Evolutionary conservation across 2,329 filamentous ascomycete genomes (phyloP).

Genomic region (Neofusicoccum kwambonambiense): DNA sequence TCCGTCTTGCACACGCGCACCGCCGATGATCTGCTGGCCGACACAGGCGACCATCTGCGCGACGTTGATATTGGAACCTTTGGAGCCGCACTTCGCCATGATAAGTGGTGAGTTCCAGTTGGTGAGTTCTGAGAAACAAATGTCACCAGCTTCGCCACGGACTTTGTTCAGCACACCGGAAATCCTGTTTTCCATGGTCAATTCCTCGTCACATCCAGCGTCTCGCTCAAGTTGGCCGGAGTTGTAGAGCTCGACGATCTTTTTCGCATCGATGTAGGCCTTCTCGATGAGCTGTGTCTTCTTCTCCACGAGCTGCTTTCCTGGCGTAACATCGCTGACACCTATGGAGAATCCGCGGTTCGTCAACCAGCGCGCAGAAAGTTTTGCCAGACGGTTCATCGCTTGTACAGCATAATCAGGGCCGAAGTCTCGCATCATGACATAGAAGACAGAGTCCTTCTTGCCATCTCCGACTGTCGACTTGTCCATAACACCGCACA

Average conservation of each 20-base stretch:
- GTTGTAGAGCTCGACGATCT: constrained; percentile 79
- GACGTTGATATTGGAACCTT: constrained; percentile 96
- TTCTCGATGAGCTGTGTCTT: constrained; percentile 74
- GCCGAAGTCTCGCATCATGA: constrained; percentile 92
- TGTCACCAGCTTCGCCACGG: constrained; percentile 83
- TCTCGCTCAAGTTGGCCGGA: constrained; percentile 79
- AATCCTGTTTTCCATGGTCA: constrained; percentile 86
- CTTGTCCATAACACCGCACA: constrained; percentile 98
- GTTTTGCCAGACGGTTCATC: constrained; percentile 90
- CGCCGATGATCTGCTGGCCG: constrained; percentile 96
- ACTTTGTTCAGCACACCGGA: constrained; percentile 91
- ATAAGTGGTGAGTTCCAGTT: constrained; percentile 88
- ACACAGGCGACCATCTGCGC: constrained; percentile 98
- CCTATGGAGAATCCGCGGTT: constrained; percentile 96
- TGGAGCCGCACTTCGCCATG: constrained; percentile 97
- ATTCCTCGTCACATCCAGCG: constrained; percentile 84
- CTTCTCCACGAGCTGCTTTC: constrained; percentile 64
- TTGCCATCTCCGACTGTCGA: constrained; percentile 95
- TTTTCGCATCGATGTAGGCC: constrained; percentile 78
- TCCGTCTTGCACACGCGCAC: constrained; percentile 87
- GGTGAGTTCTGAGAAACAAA: constrained; percentile 87
- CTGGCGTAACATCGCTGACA: constrained; percentile 90
- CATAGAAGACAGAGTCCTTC: constrained; percentile 96
- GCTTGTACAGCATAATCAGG: constrained; percentile 82
- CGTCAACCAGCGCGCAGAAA: constrained; percentile 83